Percentiles rank a stretch among this genome's conserved stretches.
These are phyloP conservation scores for Bromus sterilis DNA, from an alignment of 176 grass and related monocot species.

Conservation along the genomic window DNA sequence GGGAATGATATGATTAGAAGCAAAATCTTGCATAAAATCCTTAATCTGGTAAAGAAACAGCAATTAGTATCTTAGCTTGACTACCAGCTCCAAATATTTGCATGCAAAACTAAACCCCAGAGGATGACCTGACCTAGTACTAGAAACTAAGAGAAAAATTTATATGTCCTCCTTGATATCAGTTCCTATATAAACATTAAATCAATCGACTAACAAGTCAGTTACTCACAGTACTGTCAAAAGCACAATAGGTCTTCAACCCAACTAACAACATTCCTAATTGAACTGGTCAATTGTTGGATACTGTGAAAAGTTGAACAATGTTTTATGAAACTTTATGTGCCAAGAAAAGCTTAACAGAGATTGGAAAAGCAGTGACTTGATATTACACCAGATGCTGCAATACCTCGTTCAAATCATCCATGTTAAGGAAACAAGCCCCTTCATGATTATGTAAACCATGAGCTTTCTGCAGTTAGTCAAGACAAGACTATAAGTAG, in stretches of 20 bases:
- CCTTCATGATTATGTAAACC: slow-evolving; percentile 44
- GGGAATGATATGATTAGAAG: slow-evolving; percentile 94
- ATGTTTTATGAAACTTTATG: not conserved
- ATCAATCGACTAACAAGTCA: slow-evolving; percentile 2
- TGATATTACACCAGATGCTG: not conserved
- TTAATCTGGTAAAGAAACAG: slow-evolving; percentile 62
- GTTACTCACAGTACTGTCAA: not conserved
- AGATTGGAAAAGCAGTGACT: slow-evolving; percentile 21
- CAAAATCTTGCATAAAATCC: slow-evolving; percentile 95
- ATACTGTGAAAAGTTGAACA: not conserved
- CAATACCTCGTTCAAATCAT: slow-evolving; percentile 91
- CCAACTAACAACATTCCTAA: not conserved
- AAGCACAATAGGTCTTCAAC: not conserved
- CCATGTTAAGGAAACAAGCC: slow-evolving; percentile 53
- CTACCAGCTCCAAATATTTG: not conserved
- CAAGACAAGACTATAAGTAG: slow-evolving; percentile 26
- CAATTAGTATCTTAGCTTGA: not conserved
- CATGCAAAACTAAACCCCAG: not conserved
- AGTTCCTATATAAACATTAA: not conserved
- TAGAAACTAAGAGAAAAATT: not conserved
- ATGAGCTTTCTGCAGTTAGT: slow-evolving; percentile 60
- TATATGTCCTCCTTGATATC: not conserved
- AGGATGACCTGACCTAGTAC: slow-evolving; percentile 1
- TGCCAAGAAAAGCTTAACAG: slow-evolving; percentile 4
- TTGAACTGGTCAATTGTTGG: not conserved